Evolutionary conservation across 352 stramenopile species (phyloP), one percentile per base, ranked within the genome.

Genomic region (Pythium oligandrum): DNA sequence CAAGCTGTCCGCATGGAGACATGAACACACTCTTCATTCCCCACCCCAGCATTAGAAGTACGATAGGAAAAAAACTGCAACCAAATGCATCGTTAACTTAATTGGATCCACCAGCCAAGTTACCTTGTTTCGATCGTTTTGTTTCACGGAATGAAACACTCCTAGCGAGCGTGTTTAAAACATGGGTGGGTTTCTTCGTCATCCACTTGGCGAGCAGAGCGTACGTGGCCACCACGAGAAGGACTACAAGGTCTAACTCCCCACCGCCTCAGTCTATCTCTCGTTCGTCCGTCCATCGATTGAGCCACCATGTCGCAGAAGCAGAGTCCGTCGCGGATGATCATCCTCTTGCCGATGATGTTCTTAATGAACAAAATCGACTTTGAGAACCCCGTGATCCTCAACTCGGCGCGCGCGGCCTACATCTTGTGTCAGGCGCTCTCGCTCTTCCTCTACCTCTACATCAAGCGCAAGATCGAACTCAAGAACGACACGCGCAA

Each of bases 351-450:
- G 64, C 83, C 80, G 44, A 77, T 93, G 78, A 86, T 93, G 49
- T 91, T 88, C 68, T 58, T 93, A 48, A 93, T 93, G 79, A 75
- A 75, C 50, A 90, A 93, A 57, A 76, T 93, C 45, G 80, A 93
- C 64, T 93, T 90, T 58, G 83, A 93, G 64, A 86, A 89, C 65
- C 55, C 69, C 47, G 26, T 61, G 11, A 87, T 83, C 51, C 69
- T 90, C 9, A 69, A 83, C 58, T 59, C 68, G 4, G 82, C 83
- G 44, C 83, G 83, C 46, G 80, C 56, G 12, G 73, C 76, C 45
- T 93, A 88, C 64, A 48, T 88, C 5, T 56, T 83, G 42, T 81
- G 71, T 48, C 83, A 93, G 47, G 48, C 72, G 7, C 59, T 75
- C 32, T 81, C 80, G 44, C 59, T 93, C 32, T 64, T 85, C n/a